Conservation (phyloP, 2,329 filamentous ascomycete species). For the Ciborinia camelliae region DNA sequence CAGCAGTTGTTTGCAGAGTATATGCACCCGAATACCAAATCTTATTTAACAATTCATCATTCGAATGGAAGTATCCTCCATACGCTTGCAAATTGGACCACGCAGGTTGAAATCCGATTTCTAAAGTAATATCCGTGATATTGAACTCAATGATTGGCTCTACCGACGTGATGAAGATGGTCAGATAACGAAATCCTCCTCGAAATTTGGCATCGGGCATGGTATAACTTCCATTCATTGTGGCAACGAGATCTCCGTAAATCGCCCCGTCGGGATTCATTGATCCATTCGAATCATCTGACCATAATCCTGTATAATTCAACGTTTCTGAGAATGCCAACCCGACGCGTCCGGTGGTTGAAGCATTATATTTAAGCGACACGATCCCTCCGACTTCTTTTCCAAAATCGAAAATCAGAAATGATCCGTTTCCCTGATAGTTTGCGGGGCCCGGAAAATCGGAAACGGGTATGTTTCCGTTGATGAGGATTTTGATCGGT, state of each 20-base stretch:
- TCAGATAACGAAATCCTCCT: conserved; percentile 53
- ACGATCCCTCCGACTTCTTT: conserved; percentile 56
- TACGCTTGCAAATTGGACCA: conserved; percentile 46
- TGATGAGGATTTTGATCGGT: conserved; percentile 45
- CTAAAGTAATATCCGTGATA: conserved; percentile 36
- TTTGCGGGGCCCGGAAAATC: conserved; percentile 19
- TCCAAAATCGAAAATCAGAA: conserved; percentile 56
- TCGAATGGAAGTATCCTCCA: conserved; percentile 51
- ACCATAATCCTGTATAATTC: conserved; percentile 45
- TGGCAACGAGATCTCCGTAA: conserved; percentile 41
- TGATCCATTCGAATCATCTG: conserved; percentile 48
- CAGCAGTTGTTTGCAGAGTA: conserved; percentile 37
- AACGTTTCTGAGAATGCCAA: conserved; percentile 48
- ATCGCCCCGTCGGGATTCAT: conserved; percentile 48
- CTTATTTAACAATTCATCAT: conserved; percentile 49
- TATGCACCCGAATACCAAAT: conserved; percentile 52
- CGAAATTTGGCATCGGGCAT: conserved; percentile 46
- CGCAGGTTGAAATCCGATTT: conserved; percentile 42
- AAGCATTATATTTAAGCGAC: conserved; percentile 48
- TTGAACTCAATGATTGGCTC: conserved; percentile 29
- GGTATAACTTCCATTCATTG: conserved; percentile 40
- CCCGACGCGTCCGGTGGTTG: conserved; percentile 41
- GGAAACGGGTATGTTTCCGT: conserved; percentile 35
- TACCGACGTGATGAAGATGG: conserved; percentile 42
- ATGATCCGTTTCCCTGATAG: conserved; percentile 45